phyloP scores from a whole-genome alignment of 2,329 filamentous ascomycete species.

The Trichoderma citrinoviride region DNA sequence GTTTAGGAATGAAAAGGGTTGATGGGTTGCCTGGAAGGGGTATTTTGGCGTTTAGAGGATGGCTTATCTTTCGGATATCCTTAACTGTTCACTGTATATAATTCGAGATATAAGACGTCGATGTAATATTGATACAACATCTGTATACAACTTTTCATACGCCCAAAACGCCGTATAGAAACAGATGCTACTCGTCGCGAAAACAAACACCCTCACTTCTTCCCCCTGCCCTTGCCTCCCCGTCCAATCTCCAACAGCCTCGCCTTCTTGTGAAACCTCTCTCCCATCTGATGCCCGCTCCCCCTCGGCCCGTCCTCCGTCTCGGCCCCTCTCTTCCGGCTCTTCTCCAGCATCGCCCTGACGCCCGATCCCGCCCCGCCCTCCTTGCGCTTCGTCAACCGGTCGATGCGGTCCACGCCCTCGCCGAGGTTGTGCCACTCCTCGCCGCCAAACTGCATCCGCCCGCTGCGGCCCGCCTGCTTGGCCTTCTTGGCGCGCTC shows the following conservation, averaged over 20 bases:
- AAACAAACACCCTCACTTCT: constrained; percentile 27
- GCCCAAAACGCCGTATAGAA: background rate
- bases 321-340: constrained; percentile 74
- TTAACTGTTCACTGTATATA: background rate
- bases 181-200: background rate
- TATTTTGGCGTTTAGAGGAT: background rate
- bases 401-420: constrained; percentile 81
- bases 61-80: background rate
- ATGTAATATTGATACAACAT: background rate
- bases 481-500: constrained; percentile 65
- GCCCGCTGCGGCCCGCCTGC: constrained; percentile 46
- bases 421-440: constrained; percentile 86
- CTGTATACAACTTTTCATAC: constrained; percentile 4
- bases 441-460: constrained; percentile 81
- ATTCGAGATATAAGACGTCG: background rate
- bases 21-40: background rate
- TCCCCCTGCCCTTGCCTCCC: constrained; percentile 43
- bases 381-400: constrained; percentile 70
- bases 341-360: constrained; percentile 71
- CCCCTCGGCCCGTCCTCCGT: constrained; percentile 66
- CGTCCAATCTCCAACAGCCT: constrained; percentile 53
- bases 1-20: constrained; percentile 25
- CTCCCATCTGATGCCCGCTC: constrained; percentile 66
- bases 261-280: constrained; percentile 69
- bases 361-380: constrained; percentile 52